phyloP scores from a whole-genome alignment of 2,329 filamentous ascomycete species.

The Fusarium coffeatum region DNA sequence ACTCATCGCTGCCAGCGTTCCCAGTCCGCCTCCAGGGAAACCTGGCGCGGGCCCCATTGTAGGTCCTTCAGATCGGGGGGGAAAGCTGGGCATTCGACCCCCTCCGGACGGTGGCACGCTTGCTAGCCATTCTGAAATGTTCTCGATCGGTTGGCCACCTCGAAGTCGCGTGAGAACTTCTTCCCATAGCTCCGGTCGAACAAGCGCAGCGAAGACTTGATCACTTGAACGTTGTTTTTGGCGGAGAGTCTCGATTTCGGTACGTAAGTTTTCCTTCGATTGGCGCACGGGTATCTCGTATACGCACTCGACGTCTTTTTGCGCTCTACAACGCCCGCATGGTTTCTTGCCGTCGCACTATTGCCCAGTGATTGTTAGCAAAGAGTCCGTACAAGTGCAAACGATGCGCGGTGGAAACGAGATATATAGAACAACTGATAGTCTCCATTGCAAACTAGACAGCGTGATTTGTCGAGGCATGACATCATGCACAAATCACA shows the following conservation, averaged over 20 bases:
- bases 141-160: constrained; percentile 65
- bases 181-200: constrained; percentile 63
- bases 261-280: constrained; percentile 70
- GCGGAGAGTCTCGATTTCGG: constrained; percentile 68
- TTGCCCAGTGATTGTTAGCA: constrained; percentile 28
- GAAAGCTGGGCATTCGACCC: constrained; percentile 47
- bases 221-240: constrained; percentile 66
- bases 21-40: constrained; percentile 47
- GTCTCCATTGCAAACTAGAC: not conserved
- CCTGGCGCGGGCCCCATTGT: constrained; percentile 41
- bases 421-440: not conserved
- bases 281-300: constrained; percentile 73
- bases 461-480: not conserved
- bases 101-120: constrained; percentile 49
- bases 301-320: constrained; percentile 67
- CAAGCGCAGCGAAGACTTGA: constrained; percentile 66
- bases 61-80: constrained; percentile 28
- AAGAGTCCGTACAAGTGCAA: not conserved
- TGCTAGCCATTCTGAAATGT: constrained; percentile 66
- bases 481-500: constrained; percentile 1
- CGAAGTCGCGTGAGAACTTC: constrained; percentile 66
- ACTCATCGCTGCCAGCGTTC: constrained; percentile 49
- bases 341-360: constrained; percentile 70
- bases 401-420: not conserved
- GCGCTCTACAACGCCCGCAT: constrained; percentile 65